phyloP scores from a whole-genome alignment of 164 flowering plant genomes.

The Macadamia tetraphylla region DNA sequence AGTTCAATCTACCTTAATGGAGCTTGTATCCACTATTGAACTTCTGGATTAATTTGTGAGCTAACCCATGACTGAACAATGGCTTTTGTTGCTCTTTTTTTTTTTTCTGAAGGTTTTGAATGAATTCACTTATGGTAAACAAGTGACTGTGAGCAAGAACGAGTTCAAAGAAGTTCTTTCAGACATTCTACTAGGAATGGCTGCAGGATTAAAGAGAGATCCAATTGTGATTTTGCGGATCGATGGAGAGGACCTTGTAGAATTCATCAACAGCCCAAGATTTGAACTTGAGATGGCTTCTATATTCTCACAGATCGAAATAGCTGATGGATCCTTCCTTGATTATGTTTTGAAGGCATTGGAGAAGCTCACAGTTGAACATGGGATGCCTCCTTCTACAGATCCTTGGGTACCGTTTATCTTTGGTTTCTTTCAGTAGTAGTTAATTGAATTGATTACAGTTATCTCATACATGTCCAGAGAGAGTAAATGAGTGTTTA shows the following conservation, averaged over 20 bases:
- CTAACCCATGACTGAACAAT: neutral
- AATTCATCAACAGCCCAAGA: slow-evolving; percentile 53
- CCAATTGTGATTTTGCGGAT: slow-evolving; percentile 91
- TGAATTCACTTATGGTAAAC: slow-evolving; percentile 77
- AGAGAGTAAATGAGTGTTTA: too few species aligned
- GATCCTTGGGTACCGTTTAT: slow-evolving; percentile 75
- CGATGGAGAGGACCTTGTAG: slow-evolving; percentile 83
- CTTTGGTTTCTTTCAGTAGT: neutral
- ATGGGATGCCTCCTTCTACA: slow-evolving; percentile 87
- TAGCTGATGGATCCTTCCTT: slow-evolving; percentile 32
- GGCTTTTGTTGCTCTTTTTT: neutral
- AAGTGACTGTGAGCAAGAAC: slow-evolving; percentile 62
- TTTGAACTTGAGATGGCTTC: slow-evolving; percentile 58
- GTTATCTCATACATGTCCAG: too few species aligned
- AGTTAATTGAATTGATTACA: too few species aligned
- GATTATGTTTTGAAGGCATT: slow-evolving; percentile 52
- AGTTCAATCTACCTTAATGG: too few species aligned
- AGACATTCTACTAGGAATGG: slow-evolving; percentile 82
- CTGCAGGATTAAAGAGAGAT: slow-evolving; percentile 84
- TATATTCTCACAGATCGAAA: slow-evolving; percentile 44
- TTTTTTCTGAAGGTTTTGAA: slow-evolving; percentile 51
- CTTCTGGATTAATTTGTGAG: too few species aligned
- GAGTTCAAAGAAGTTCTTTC: slow-evolving; percentile 76
- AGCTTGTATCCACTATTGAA: too few species aligned
- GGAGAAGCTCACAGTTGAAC: slow-evolving; percentile 65